Percentiles rank a stretch among this genome's conserved stretches.
Conservation (phyloP, 106 monocot genomes). For the Allium fistulosum region DNA sequence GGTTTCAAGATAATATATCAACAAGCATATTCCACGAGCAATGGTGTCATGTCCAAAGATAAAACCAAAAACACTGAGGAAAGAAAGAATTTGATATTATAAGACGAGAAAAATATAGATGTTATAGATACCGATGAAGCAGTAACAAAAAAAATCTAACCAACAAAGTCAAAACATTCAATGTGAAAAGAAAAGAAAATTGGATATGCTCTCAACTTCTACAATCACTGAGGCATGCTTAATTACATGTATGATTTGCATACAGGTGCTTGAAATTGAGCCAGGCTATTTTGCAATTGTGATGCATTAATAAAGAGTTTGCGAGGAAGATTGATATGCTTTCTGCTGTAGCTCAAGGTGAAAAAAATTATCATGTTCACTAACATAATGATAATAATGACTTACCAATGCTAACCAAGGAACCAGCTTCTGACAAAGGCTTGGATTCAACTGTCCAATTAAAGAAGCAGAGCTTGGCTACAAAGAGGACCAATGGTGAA, state of each 20-base stretch:
- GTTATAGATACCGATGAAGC: too few relatives aligned
- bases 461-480: conserved; percentile 32
- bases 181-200: too few relatives aligned
- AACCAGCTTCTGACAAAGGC: conserved; percentile 21
- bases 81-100: too few relatives aligned
- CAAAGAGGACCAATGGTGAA: conserved; percentile 20
- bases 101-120: too few relatives aligned
- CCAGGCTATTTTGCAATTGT: conserved; percentile 75
- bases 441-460: conserved; percentile 25
- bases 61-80: too few relatives aligned
- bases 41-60: background rate
- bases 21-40: background rate
- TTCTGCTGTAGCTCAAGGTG: conserved; percentile 51
- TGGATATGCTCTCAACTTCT: background rate
- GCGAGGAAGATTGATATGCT: conserved; percentile 89
- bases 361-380: conserved; percentile 52
- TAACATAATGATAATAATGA: conserved; percentile 44
- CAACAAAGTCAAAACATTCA: too few relatives aligned
- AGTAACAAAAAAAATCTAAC: too few relatives aligned
- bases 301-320: conserved; percentile 56
- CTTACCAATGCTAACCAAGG: conserved; percentile 16
- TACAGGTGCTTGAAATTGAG: conserved; percentile 83
- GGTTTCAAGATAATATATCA: background rate
- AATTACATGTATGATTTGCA: background rate
- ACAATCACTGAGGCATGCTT: background rate